Base-by-base conservation (phyloP, 805 yeast genomes). In the Hemisphaericaspora nanyangensis region DNA sequence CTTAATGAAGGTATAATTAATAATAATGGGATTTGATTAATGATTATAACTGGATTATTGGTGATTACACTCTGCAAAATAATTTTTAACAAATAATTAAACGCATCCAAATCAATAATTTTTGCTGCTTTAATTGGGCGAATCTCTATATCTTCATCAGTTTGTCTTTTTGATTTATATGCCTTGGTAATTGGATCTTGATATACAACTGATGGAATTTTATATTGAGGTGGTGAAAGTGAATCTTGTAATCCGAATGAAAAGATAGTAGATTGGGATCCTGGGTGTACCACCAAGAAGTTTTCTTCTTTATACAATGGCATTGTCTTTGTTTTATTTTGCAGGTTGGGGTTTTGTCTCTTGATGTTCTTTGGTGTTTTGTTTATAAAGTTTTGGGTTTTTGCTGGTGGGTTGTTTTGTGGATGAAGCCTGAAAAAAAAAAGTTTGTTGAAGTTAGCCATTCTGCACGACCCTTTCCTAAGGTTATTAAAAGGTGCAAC, bases 241-340 rank as follows among this genome's bases (percentile, higher is more conserved):
- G 85, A 69, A 38, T 77, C 82, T 49, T 84, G 95, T 19, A 90
- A 67, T 2, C 96, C 96, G 56, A 85, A 80, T 48, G 84, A 85
- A 20, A 86, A 85, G 38, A 82, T 65, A 0, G 97, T 87, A 38
- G 74, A 65, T 38, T 65, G 68, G 2, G 95, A 83, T 20, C 96
- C 96, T 1, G 95, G 86, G 39, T 87, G 81, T 20, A 90, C 75
- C 20, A 90, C 75, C 18, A 69, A 56, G 46, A 64, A 68, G 54
- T 56, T 62, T 36, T 69, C 74, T 50, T 69, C 74, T 50, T 70
- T 64, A 46, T 59, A 69, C 39, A 68, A 62, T 10, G 73, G 73
- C 74, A 69, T 69, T 10, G n/a, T 5, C 28, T 17, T 25, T 17
- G 25, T 13, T 15, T 13, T 29, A 29, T 29, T 15, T 11, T 25